These are phyloP conservation scores for Epithemia pelagica DNA, from an alignment of 108 stramenopile species.

Conservation along the genomic window DNA sequence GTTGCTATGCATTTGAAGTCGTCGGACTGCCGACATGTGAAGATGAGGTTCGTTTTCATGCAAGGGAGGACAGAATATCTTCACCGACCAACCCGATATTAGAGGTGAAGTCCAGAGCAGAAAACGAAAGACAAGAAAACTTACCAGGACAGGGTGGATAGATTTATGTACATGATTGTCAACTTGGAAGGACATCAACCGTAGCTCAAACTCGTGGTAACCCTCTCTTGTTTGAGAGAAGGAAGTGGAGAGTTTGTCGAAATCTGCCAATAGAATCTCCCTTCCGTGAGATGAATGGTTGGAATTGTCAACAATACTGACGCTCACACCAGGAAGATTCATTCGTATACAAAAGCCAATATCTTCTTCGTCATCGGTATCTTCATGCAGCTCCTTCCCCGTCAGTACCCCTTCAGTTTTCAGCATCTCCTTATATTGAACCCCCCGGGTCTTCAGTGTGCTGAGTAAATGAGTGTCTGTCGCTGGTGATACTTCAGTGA, in stretches of 20 bases:
- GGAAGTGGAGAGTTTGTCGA: slow-evolving; percentile 27
- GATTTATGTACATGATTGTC: slow-evolving; percentile 72
- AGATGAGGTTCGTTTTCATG: slow-evolving; percentile 50
- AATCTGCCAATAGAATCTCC: slow-evolving; percentile 54
- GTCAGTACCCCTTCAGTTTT: slow-evolving; percentile 1
- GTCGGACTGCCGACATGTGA: slow-evolving; percentile 63
- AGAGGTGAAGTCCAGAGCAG: background rate
- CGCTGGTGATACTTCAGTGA: slow-evolving; percentile 14
- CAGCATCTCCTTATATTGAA: background rate
- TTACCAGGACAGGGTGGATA: slow-evolving; percentile 65
- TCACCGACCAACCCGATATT: no score
- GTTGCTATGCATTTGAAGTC: slow-evolving; percentile 42
- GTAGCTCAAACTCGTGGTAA: slow-evolving; percentile 65
- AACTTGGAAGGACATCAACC: slow-evolving; percentile 46
- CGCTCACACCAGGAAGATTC: slow-evolving; percentile 35
- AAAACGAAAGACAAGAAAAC: slow-evolving; percentile 7
- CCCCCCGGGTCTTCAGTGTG: background rate
- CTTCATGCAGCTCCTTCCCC: background rate
- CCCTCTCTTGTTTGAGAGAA: slow-evolving; percentile 67
- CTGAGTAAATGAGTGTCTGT: slow-evolving; percentile 7
- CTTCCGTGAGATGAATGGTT: slow-evolving; percentile 27
- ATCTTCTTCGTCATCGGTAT: slow-evolving; percentile 37
- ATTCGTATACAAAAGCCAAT: slow-evolving; percentile 39
- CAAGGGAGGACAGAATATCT: slow-evolving; percentile 41
- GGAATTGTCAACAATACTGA: slow-evolving; percentile 65